Conservation (phyloP, 805 yeast species). For the Candida maris region DNA sequence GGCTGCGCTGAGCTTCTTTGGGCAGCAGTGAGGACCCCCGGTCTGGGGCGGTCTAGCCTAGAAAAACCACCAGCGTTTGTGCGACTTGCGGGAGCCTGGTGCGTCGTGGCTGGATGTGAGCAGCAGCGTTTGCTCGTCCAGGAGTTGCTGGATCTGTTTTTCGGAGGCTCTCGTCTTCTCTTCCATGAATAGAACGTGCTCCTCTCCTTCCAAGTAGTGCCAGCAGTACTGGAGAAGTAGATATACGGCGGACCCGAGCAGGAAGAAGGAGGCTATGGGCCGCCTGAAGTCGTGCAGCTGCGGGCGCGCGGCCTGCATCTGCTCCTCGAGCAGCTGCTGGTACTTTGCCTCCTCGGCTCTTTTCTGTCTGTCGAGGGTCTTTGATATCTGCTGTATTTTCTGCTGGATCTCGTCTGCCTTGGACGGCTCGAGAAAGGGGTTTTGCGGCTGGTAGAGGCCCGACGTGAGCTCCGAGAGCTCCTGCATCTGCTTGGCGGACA, state of each 20-base stretch:
- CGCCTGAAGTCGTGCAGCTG: constrained; percentile 30
- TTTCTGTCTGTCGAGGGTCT: constrained; percentile 22
- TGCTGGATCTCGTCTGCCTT: constrained; percentile 29
- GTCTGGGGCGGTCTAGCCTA: neutral
- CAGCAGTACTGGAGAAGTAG: constrained; percentile 31
- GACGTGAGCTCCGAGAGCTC: constrained; percentile 20
- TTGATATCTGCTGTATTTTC: constrained; percentile 23
- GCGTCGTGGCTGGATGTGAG: constrained; percentile 4
- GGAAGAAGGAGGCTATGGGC: constrained; percentile 30
- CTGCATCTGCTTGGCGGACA: constrained; percentile 11
- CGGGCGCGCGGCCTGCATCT: constrained; percentile 25
- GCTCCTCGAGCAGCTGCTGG: constrained; percentile 14
- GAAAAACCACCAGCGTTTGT: constrained; percentile 17
- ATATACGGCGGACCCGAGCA: constrained; percentile 32
- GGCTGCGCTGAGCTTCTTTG: constrained; percentile 27
- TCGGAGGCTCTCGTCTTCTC: constrained; percentile 23
- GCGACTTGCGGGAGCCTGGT: neutral
- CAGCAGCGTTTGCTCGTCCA: constrained; percentile 23
- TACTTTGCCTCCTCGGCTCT: constrained; percentile 21
- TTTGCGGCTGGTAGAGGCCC: constrained; percentile 24
- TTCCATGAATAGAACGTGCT: constrained; percentile 23
- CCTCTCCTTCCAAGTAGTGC: constrained; percentile 31
- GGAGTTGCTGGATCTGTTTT: constrained; percentile 22
- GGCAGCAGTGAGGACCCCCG: constrained; percentile 2
- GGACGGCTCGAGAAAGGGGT: constrained; percentile 29